phyloP scores from a whole-genome alignment of 768 basidiomycete species.

The Tylopilus plumbeoviolaceoides region DNA sequence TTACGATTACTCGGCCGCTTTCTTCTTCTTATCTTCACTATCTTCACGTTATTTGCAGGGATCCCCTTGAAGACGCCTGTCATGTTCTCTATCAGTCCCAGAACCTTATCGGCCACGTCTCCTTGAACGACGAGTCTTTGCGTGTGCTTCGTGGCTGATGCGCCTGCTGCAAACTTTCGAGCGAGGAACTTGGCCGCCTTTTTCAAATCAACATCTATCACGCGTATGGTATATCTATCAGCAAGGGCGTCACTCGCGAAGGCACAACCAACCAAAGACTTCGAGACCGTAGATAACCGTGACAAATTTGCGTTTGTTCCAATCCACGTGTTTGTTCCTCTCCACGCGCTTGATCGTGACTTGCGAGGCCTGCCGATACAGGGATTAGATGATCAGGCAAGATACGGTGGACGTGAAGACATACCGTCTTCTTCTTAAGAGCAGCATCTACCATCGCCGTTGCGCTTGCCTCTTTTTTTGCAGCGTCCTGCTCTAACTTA shows the following conservation, averaged over 20 bases:
- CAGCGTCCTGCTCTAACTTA: slow-evolving; percentile 75
- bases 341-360: slow-evolving; percentile 91
- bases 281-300: slow-evolving; percentile 90
- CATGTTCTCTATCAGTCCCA: slow-evolving; percentile 66
- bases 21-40: slow-evolving; percentile 81
- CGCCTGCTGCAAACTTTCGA: slow-evolving; percentile 90
- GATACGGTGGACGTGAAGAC: not conserved
- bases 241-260: not conserved
- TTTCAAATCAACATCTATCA: slow-evolving; percentile 77
- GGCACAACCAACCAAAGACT: slow-evolving; percentile 57
- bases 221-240: not conserved
- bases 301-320: slow-evolving; percentile 90
- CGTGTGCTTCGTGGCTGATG: slow-evolving; percentile 87
- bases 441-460: slow-evolving; percentile 75
- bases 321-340: slow-evolving; percentile 91
- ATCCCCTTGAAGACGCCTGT: slow-evolving; percentile 65
- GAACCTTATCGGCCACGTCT: slow-evolving; percentile 85
- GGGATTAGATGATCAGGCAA: not conserved
- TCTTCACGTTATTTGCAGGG: slow-evolving; percentile 63
- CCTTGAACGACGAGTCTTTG: slow-evolving; percentile 95
- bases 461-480: slow-evolving; percentile 81
- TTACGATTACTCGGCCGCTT: slow-evolving; percentile 31
- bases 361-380: slow-evolving; percentile 35
- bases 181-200: slow-evolving; percentile 95
- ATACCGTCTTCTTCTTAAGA: slow-evolving; percentile 76